Base-by-base conservation (phyloP, 352 stramenopile species). In the Phytophthora pluvialis region DNA sequence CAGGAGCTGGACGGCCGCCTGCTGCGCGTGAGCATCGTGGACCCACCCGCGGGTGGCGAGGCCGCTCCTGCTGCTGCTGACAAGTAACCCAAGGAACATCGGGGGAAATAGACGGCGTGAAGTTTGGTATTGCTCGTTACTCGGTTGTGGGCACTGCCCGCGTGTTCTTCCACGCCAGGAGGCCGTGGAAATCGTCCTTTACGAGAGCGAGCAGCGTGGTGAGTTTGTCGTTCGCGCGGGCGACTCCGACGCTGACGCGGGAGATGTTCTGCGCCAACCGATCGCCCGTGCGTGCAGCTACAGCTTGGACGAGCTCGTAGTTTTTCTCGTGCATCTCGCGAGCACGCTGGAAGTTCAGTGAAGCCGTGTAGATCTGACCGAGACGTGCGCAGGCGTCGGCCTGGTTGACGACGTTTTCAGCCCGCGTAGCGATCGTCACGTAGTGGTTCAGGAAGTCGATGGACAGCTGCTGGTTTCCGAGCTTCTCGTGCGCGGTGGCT, bases 361-460 rank as follows among this genome's bases (percentile, higher is more conserved):
- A 85, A 45, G 80, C 70, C 12, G 84, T 93, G 64, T 94, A 94
- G 49, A 97, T 93, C 32, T 93, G 78, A 0, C 91, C 91, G 10
- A 98, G 86, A 31, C 85, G 84, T 13, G 86, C 77, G 39, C 89
- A 97, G 1, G 90, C 90, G 31, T 95, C 86, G 0, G 88, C 90
- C 52, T 98, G 90, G 47, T 90, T 95, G n/a, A 65, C 68, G 0
- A 95, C 42, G 58, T 97, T 96, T 60, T 96, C 85, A 29, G 86
- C 84, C 38, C 88, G 81, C 7, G 78, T 81, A 6, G 91, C 88
- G 40, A 96, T 92, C 12, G 76, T 72, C 10, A 92, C 64, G 66
- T 93, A 96, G 33, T 94, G 77, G 52, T 97, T 91, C 33, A 98
- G 73, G 54, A 94, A 97, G 32, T 96, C 88, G 57, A 97, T 91